These are phyloP conservation scores for Durio zibethinus DNA, from an alignment of 345 rosid species.

Conservation along the genomic window DNA sequence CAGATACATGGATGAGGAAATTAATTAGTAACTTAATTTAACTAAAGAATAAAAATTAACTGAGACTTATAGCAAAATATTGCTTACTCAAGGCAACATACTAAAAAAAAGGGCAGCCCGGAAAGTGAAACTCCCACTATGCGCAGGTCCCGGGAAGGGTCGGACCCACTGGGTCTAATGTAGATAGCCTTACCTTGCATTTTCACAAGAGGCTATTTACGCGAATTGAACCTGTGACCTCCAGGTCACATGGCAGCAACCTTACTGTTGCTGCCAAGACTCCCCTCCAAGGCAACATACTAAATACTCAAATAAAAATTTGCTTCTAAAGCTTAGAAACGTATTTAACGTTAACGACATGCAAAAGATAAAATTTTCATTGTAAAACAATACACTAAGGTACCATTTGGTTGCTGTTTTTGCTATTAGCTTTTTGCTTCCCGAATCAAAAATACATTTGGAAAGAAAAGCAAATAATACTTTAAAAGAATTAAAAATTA, in stretches of 20 bases:
- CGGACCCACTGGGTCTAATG: no score
- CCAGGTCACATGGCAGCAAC: no score
- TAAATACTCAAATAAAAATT: neutral
- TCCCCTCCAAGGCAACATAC: neutral
- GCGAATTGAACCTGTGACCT: no score
- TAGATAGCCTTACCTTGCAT: no score
- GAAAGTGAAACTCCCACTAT: no score
- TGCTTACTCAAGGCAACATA: neutral
- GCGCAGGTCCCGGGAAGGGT: no score
- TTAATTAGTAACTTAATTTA: neutral
- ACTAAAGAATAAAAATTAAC: neutral
- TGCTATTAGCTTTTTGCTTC: neutral
- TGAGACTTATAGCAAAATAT: neutral
- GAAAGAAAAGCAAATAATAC: neutral
- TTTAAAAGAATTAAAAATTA: neutral
- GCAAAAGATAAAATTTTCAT: neutral
- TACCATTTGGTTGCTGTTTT: neutral
- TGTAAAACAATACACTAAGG: neutral
- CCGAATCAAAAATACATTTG: neutral
- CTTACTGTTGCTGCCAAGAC: no score
- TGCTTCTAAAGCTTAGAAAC: neutral
- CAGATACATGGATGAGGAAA: conserved; percentile 11
- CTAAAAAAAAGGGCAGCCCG: no score
- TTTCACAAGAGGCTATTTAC: no score
- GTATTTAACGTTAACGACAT: neutral